phyloP scores from a whole-genome alignment of 1,284 basidiomycete species.

The Pseudozyma sp. region DNA sequence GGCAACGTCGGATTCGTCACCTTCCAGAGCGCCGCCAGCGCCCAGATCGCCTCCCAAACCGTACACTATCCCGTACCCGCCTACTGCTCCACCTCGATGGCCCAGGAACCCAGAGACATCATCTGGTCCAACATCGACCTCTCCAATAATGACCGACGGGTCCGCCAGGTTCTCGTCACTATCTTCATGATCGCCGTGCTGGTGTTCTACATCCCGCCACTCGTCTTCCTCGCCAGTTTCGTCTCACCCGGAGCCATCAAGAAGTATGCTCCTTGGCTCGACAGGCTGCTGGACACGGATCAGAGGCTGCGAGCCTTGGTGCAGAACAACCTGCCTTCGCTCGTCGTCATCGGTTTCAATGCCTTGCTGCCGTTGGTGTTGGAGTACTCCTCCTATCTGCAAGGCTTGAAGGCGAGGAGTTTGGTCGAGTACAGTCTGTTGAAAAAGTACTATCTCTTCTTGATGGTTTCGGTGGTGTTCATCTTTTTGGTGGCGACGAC shows the following conservation, averaged over 20 bases:
- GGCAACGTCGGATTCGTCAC: conserved; percentile 93
- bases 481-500: conserved; percentile 91
- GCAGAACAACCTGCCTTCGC: conserved; percentile 89
- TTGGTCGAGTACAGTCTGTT: conserved; percentile 92
- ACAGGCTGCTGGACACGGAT: conserved; percentile 79
- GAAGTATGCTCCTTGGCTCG: conserved; percentile 85
- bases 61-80: conserved; percentile 74
- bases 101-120: conserved; percentile 94
- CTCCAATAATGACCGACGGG: conserved; percentile 68
- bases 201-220: conserved; percentile 65
- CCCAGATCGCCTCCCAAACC: conserved; percentile 90
- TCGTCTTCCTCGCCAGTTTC: conserved; percentile 79
- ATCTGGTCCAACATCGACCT: conserved; percentile 89
- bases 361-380: conserved; percentile 87
- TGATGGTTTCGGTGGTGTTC: conserved; percentile 93
- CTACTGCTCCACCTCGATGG: conserved; percentile 69
- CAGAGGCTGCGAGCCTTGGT: conserved; percentile 85
- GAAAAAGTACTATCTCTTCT: conserved; percentile 85
- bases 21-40: conserved; percentile 91
- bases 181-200: conserved; percentile 77
- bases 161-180: conserved; percentile 66
- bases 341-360: conserved; percentile 90
- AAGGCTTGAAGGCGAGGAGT: conserved; percentile 88
- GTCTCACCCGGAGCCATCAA: conserved; percentile 92
- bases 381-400: conserved; percentile 84